A percentile compares a stretch with the other conserved stretches of the same genome.
These are phyloP conservation scores for Torulaspora microellipsoides DNA, from an alignment of 805 yeast genomes.

Conservation along the genomic window DNA sequence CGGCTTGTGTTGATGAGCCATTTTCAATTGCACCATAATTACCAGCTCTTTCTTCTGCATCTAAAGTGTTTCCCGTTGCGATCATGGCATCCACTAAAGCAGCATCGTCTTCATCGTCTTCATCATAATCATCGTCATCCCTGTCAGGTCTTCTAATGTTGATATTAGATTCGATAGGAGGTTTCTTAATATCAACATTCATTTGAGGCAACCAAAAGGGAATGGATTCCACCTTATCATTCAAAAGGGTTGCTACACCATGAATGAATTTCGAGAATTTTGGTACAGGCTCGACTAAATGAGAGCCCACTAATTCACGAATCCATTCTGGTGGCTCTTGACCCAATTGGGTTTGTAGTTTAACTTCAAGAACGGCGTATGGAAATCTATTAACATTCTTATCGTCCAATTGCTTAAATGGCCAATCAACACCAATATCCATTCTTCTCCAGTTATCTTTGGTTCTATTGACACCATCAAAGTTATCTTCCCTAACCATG, in stretches of 20 bases:
- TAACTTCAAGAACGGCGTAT: conserved; percentile 95
- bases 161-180: conserved; percentile 47
- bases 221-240: conserved; percentile 74
- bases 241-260: conserved; percentile 88
- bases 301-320: conserved; percentile 83
- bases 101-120: conserved; percentile 36
- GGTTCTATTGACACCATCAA: conserved; percentile 89
- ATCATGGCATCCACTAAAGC: conserved; percentile 27
- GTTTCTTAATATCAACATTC: conserved; percentile 92
- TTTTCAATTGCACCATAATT: conserved; percentile 39
- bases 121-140: conserved; percentile 29
- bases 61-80: conserved; percentile 55
- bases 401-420: conserved; percentile 80
- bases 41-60: conserved; percentile 63
- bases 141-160: conserved; percentile 36
- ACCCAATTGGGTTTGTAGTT: conserved; percentile 94
- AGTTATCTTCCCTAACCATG: conserved; percentile 97
- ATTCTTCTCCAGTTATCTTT: conserved; percentile 95
- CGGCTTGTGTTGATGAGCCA: conserved; percentile 5
- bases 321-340: conserved; percentile 99
- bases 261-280: conserved; percentile 96
- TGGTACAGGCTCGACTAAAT: conserved; percentile 96
- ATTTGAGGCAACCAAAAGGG: conserved; percentile 99
- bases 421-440: conserved; percentile 98
- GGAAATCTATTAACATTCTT: conserved; percentile 90